Evolutionary conservation across 768 basidiomycete genomes (phyloP).

Genomic region (Suillus cothurnatus): DNA sequence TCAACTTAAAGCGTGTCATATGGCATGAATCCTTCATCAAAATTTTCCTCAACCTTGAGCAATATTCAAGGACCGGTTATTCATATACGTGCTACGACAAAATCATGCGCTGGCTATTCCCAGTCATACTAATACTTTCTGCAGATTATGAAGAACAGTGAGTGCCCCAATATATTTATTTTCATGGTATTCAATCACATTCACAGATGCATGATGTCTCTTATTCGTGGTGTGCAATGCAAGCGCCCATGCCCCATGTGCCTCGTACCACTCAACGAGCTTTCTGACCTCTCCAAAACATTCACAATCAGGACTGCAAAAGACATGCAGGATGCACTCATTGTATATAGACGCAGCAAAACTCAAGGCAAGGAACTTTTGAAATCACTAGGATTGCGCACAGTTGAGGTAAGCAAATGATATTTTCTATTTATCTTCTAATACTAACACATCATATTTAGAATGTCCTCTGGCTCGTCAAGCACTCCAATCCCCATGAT

Average conservation of each 20-base stretch:
- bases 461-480: conserved; percentile 9
- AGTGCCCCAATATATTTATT: background rate
- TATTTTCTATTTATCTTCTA: conserved; percentile 1
- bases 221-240: conserved; percentile 31
- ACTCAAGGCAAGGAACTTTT: conserved; percentile 6
- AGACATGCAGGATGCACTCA: background rate
- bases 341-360: no score
- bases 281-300: conserved; percentile 18
- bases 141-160: conserved; percentile 34
- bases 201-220: conserved; percentile 34
- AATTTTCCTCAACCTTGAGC: no score
- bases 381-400: conserved; percentile 6
- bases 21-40: no score
- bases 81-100: no score
- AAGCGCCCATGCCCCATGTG: conserved; percentile 40
- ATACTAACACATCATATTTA: conserved; percentile 21
- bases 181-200: background rate
- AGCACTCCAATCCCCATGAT: no score
- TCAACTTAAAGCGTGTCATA: conserved; percentile 5
- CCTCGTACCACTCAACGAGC: conserved; percentile 31
- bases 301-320: background rate
- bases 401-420: conserved; percentile 6
- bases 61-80: no score
- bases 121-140: conserved; percentile 24
- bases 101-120: no score